Base-by-base conservation (phyloP, 148 eudicot genomes). In the Tetragonia tetragonoides region DNA sequence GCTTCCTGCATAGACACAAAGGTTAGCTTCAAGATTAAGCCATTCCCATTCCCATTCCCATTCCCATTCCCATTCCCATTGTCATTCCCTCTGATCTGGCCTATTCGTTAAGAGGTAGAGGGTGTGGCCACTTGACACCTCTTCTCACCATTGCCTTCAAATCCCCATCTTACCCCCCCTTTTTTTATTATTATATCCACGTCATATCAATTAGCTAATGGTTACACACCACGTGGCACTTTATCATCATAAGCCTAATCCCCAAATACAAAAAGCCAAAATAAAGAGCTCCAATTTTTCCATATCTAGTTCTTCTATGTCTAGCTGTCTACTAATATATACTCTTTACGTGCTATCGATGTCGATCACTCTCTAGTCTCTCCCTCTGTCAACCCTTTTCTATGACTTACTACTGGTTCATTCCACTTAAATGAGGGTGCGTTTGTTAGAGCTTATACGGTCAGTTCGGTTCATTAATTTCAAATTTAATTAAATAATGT, bases 41-140 rank as follows among this genome's bases (percentile, higher is more conserved):
- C 59, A 54, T 54, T 4, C 34, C 15, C 10, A 10, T 54, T 72
- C 37, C 16, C 28, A 23, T 37, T 53, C n/a, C 9, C n/a, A 44
- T 56, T 38, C 44, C 42, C 44, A 12, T 42, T 49, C 53, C 12
- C 53, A 7, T 7, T 38, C 44, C 42, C 44, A 12, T 42, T 49
- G 1, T 2, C 53, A 7, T 7, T 49, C 1, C 12, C 0, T 7
- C 12, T 49, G 53, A 49, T 7, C 53, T 49, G 53, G 53, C 59
- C 59, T 54, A 54, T 54, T 17, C 59, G 16, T 28, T 28, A 28
- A 16, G 21, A 3, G 66, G 54, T 15, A 72, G 28, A 38, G 46
- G 44, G 11, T 4, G 78, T 65, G 77, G 61, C 57, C 82, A 68
- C 78, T 74, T 75, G 69, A 68, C 68, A 28, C 24, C 54, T 66